A percentile compares a stretch with the other conserved stretches of the same genome.
phyloP scores from a whole-genome alignment of 129 eudicot species.

The Oenanthe sinensis region DNA sequence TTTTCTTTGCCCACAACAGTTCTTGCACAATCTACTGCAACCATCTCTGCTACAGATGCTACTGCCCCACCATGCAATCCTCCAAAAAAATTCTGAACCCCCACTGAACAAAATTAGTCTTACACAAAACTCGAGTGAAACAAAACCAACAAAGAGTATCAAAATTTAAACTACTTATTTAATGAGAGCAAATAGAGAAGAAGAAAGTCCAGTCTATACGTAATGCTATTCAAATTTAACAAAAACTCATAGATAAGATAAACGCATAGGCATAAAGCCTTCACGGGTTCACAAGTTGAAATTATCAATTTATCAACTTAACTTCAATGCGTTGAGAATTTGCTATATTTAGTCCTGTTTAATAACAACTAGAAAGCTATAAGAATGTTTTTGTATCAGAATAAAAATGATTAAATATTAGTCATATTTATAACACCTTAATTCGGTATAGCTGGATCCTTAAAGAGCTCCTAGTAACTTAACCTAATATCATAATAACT shows the following conservation, averaged over 20 bases:
- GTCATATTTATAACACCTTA: no score
- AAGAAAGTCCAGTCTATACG: background rate
- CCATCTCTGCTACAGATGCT: constrained; percentile 63
- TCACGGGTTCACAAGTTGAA: background rate
- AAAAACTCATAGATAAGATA: background rate
- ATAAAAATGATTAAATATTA: background rate
- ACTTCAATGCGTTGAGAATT: no score
- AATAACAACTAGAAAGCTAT: no score
- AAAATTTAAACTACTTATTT: background rate
- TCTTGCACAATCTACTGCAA: constrained; percentile 75
- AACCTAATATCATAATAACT: no score
- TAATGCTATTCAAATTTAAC: background rate
- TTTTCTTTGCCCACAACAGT: constrained; percentile 73
- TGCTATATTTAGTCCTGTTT: background rate
- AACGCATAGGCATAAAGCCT: background rate
- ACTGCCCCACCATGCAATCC: constrained; percentile 84
- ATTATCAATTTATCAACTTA: background rate
- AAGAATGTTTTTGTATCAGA: background rate
- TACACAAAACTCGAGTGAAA: background rate
- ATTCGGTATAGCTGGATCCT: no score
- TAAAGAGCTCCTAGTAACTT: no score
- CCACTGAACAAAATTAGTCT: background rate
- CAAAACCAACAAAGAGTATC: background rate
- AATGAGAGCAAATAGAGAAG: background rate
- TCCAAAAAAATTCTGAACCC: constrained; percentile 49